phyloP scores from a whole-genome alignment of 2,329 filamentous ascomycete genomes.

The Verticillium nonalfalfae region DNA sequence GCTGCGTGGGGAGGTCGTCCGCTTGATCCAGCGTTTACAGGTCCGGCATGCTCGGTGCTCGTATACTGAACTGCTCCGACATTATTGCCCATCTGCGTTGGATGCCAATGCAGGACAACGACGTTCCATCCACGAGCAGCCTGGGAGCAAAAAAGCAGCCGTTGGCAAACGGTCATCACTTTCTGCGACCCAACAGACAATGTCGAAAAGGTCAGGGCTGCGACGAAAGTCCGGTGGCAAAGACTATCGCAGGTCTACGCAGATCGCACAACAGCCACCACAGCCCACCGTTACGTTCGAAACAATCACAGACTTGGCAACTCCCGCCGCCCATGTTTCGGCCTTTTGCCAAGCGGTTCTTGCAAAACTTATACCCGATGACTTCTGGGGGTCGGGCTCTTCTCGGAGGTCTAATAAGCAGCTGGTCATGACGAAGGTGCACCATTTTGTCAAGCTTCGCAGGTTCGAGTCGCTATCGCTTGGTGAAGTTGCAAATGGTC shows the following conservation, averaged over 20 bases:
- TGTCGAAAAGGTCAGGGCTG: background rate
- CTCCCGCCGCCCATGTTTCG: conserved; percentile 63
- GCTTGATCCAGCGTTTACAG: conserved; percentile 63
- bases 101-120: conserved; percentile 11
- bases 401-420: conserved; percentile 52
- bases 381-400: conserved; percentile 63
- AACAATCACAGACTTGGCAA: conserved; percentile 61
- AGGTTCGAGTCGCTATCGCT: conserved; percentile 77
- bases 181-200: conserved; percentile 1
- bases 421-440: conserved; percentile 59
- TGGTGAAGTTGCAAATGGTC: conserved; percentile 67
- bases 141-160: conserved; percentile 8
- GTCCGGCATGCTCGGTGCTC: conserved; percentile 67
- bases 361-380: conserved; percentile 63
- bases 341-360: conserved; percentile 80
- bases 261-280: background rate
- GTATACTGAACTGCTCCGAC: conserved; percentile 68
- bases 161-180: conserved; percentile 10
- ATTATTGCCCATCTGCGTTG: conserved; percentile 65
- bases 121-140: background rate
- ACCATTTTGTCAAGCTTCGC: conserved; percentile 70
- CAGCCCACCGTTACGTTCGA: conserved; percentile 30
- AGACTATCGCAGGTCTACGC: background rate
- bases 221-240: background rate
- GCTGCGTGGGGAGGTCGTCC: conserved; percentile 54